phyloP scores from a whole-genome alignment of 2,329 filamentous ascomycete species.

The Atkinsonella hypoxylon region DNA sequence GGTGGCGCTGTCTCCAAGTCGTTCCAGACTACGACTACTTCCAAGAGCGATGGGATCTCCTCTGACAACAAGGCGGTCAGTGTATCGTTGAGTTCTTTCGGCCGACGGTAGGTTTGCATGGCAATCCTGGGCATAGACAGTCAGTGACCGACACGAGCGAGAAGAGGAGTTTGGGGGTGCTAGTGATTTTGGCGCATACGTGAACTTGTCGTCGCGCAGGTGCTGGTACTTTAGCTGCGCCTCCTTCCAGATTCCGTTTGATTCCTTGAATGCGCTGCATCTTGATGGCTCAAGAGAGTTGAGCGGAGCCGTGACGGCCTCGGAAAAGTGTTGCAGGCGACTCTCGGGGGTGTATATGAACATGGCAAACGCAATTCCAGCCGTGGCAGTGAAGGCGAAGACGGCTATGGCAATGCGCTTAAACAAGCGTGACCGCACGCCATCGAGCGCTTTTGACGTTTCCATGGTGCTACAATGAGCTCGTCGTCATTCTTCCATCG shows the following conservation, averaged over 20 bases:
- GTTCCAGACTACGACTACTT: slow-evolving; percentile 28
- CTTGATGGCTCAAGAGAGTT: not conserved
- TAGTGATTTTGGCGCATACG: slow-evolving; percentile 12
- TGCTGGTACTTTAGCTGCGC: slow-evolving; percentile 14
- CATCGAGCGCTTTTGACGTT: not conserved
- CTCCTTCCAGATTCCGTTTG: slow-evolving; percentile 11
- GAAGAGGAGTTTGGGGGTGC: not conserved
- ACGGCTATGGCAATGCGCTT: slow-evolving; percentile 2
- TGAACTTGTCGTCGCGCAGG: slow-evolving; percentile 19
- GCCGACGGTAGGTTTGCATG: slow-evolving; percentile 25
- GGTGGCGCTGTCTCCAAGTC: slow-evolving; percentile 19
- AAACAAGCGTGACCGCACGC: not conserved
- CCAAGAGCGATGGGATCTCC: slow-evolving; percentile 23
- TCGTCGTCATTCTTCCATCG: not conserved
- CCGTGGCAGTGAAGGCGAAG: slow-evolving; percentile 1
- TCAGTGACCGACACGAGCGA: not conserved
- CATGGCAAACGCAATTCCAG: slow-evolving; percentile 1
- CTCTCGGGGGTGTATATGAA: slow-evolving; percentile 1
- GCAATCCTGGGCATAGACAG: slow-evolving; percentile 18
- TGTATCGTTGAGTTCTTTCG: slow-evolving; percentile 21
- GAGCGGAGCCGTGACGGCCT: not conserved
- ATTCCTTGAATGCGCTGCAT: slow-evolving; percentile 1
- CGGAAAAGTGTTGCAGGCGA: slow-evolving; percentile 1
- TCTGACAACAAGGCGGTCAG: slow-evolving; percentile 16
- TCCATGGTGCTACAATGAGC: slow-evolving; percentile 1